Evolutionary conservation across 208 protist species (phyloP).

Genomic region (Entamoeba dispar): DNA sequence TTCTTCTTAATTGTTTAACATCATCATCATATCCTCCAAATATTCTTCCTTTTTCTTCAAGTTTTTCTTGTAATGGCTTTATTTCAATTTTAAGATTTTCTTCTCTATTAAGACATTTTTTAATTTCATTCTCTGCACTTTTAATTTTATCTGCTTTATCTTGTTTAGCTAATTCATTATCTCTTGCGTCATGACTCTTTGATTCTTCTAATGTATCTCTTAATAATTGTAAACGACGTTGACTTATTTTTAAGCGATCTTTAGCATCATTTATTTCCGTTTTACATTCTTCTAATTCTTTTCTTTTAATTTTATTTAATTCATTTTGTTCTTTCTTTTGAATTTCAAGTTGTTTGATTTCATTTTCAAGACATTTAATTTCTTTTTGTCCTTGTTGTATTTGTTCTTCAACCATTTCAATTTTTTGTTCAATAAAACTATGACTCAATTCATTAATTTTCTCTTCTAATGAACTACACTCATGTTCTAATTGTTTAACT

Average conservation of each 20-base stretch:
- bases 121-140: background rate
- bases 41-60: background rate
- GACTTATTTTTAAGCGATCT: background rate
- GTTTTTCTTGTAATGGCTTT: background rate
- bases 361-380: background rate
- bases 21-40: background rate
- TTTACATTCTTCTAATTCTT: background rate
- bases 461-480: background rate
- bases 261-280: background rate
- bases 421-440: background rate
- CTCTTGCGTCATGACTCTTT: background rate
- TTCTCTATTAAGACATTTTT: background rate
- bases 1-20: background rate
- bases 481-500: background rate
- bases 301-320: background rate
- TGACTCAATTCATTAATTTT: background rate
- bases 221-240: background rate
- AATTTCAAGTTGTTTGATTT: background rate
- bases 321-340: background rate
- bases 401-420: background rate
- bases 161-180: background rate
- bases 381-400: background rate
- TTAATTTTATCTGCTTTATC: background rate
- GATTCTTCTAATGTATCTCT: background rate
- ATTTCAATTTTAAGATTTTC: background rate